phyloP scores from a whole-genome alignment of 1,139 yeast species.

The Maudiozyma humilis region DNA sequence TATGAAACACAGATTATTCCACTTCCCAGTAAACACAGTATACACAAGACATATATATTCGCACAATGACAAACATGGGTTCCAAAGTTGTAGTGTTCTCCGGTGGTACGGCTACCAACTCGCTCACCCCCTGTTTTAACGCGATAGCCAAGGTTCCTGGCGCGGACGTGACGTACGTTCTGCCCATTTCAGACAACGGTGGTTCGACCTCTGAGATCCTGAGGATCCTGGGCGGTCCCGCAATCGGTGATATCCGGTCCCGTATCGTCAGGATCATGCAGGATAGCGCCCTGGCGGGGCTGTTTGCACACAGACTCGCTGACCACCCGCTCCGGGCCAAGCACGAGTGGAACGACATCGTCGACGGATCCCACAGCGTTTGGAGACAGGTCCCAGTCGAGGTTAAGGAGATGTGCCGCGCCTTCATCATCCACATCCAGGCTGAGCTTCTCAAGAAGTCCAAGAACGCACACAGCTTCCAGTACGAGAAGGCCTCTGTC shows the following conservation, averaged over 20 bases:
- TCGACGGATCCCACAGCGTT: conserved; percentile 66
- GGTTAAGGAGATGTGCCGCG: conserved; percentile 64
- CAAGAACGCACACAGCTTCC: conserved; percentile 47
- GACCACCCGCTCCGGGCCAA: conserved; percentile 47
- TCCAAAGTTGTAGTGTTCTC: conserved; percentile 43
- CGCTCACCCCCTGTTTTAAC: conserved; percentile 48
- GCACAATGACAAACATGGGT: background rate
- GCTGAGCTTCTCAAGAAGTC: conserved; percentile 67
- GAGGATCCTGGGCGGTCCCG: conserved; percentile 90
- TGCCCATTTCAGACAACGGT: conserved; percentile 89
- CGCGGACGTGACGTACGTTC: conserved; percentile 46
- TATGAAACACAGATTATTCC: too few relatives aligned
- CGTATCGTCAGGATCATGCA: conserved; percentile 64
- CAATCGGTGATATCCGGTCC: conserved; percentile 86
- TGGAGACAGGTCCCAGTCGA: conserved; percentile 62
- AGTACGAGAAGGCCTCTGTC: conserved; percentile 70
- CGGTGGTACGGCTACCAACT: conserved; percentile 75
- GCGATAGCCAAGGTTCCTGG: conserved; percentile 32
- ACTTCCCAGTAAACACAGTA: too few relatives aligned
- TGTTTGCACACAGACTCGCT: conserved; percentile 58
- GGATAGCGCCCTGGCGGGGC: conserved; percentile 33
- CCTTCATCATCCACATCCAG: conserved; percentile 72
- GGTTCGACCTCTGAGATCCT: conserved; percentile 89
- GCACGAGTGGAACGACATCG: conserved; percentile 65
- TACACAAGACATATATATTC: background rate